Conservation (phyloP, 768 basidiomycete species). For the Amylocystis lapponica region DNA sequence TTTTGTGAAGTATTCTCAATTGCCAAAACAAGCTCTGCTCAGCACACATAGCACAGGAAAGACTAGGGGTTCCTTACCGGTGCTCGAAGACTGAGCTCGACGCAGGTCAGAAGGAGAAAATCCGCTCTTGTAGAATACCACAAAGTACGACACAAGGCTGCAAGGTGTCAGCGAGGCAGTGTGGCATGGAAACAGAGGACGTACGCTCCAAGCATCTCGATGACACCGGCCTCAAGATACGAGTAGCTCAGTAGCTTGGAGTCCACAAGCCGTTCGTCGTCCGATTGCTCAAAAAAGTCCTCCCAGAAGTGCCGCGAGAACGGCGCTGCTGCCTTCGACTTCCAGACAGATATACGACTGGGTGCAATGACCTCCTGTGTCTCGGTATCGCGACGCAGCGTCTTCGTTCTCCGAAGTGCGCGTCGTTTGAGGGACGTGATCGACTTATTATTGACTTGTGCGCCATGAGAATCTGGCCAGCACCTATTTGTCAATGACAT, state of each 20-base stretch:
- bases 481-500: slow-evolving; percentile 6
- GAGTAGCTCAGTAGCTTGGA: slow-evolving; percentile 57
- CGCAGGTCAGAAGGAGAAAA: slow-evolving; percentile 55
- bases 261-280: slow-evolving; percentile 59
- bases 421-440: slow-evolving; percentile 48
- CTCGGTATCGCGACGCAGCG: slow-evolving; percentile 48
- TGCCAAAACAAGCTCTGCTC: too few species aligned
- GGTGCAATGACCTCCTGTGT: slow-evolving; percentile 39
- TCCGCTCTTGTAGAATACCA: slow-evolving; percentile 58
- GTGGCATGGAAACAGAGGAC: slow-evolving; percentile 22
- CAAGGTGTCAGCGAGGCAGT: background rate
- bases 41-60: background rate
- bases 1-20: slow-evolving; percentile 45
- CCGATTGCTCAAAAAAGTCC: slow-evolving; percentile 44
- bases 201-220: slow-evolving; percentile 52
- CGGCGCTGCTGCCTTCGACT: slow-evolving; percentile 39
- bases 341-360: slow-evolving; percentile 32
- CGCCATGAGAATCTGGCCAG: background rate
- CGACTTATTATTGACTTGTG: slow-evolving; percentile 49
- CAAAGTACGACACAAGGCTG: slow-evolving; percentile 59
- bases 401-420: slow-evolving; percentile 52
- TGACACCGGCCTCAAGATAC: slow-evolving; percentile 59
- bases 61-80: background rate
- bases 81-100: slow-evolving; percentile 36
- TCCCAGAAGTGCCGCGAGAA: slow-evolving; percentile 59